phyloP scores from a whole-genome alignment of 805 yeast species.

The Pichia thaimueangensis region DNA sequence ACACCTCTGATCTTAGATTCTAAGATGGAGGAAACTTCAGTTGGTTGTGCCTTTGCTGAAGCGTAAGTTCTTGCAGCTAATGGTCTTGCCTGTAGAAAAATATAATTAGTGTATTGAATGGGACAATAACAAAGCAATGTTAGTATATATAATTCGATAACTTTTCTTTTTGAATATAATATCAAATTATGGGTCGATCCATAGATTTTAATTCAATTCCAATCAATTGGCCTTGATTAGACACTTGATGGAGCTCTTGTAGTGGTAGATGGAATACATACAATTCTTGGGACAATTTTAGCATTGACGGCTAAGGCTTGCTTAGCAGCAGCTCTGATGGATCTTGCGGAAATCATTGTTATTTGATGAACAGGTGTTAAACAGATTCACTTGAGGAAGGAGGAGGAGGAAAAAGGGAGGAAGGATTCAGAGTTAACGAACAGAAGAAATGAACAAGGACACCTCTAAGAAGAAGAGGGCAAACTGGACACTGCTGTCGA shows the following conservation, averaged over 20 bases:
- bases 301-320: slow-evolving; percentile 56
- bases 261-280: too few relatives aligned
- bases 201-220: too few relatives aligned
- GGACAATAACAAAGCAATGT: slow-evolving; percentile 8
- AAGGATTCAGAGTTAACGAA: neutral
- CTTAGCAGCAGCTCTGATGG: slow-evolving; percentile 81
- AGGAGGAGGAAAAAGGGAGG: slow-evolving; percentile 1
- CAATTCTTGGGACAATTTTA: slow-evolving; percentile 39
- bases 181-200: too few relatives aligned
- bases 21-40: slow-evolving; percentile 97
- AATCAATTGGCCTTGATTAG: too few relatives aligned
- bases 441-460: neutral
- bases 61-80: slow-evolving; percentile 74
- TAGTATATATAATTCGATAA: slow-evolving; percentile 8
- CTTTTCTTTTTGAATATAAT: too few relatives aligned
- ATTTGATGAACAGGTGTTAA: slow-evolving; percentile 9
- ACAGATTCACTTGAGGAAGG: slow-evolving; percentile 2
- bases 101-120: neutral
- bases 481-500: neutral
- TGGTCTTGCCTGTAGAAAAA: slow-evolving; percentile 59
- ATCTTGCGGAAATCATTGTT: slow-evolving; percentile 78
- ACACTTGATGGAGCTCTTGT: too few relatives aligned
- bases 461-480: neutral
- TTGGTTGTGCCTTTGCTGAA: slow-evolving; percentile 96
- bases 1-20: slow-evolving; percentile 99